These are phyloP conservation scores for Colletotrichum phormii DNA, from an alignment of 2,329 filamentous ascomycete genomes.

Conservation along the genomic window DNA sequence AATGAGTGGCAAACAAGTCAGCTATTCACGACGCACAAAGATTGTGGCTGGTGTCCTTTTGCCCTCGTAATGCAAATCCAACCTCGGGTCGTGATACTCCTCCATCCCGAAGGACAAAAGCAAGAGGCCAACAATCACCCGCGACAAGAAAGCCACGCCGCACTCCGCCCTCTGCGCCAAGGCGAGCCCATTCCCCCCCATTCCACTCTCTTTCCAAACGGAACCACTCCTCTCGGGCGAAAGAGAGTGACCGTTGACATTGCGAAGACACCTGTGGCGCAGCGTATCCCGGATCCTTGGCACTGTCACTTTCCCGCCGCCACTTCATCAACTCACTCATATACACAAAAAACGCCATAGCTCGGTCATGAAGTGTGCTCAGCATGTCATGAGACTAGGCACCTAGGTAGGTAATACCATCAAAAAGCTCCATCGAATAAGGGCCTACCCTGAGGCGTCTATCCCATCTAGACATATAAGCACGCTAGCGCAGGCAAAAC, in stretches of 20 bases:
- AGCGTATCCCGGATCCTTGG: not conserved
- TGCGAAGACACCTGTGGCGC: constrained; percentile 25
- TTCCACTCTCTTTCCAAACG: not conserved
- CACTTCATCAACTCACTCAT: not conserved
- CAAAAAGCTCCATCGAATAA: not conserved
- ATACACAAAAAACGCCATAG: not conserved
- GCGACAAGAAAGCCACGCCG: not conserved
- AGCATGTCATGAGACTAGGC: not conserved
- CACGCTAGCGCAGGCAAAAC: not conserved
- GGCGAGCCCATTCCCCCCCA: not conserved
- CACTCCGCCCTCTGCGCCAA: constrained; percentile 25
- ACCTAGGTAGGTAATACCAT: not conserved
- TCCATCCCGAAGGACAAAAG: not conserved
- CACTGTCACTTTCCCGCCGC: not conserved
- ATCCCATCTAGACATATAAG: constrained; percentile 23
- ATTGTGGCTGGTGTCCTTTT: constrained; percentile 20
- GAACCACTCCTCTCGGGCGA: constrained; percentile 4
- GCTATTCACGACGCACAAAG: not conserved
- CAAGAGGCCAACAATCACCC: too few species aligned
- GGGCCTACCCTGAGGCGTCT: not conserved
- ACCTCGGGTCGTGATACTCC: not conserved
- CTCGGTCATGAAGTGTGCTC: not conserved
- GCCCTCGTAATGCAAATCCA: not conserved
- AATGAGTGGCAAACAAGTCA: not conserved
- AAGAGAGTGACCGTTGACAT: not conserved